phyloP scores from a whole-genome alignment of 805 yeast species.

The Wickerhamomyces pijperi region DNA sequence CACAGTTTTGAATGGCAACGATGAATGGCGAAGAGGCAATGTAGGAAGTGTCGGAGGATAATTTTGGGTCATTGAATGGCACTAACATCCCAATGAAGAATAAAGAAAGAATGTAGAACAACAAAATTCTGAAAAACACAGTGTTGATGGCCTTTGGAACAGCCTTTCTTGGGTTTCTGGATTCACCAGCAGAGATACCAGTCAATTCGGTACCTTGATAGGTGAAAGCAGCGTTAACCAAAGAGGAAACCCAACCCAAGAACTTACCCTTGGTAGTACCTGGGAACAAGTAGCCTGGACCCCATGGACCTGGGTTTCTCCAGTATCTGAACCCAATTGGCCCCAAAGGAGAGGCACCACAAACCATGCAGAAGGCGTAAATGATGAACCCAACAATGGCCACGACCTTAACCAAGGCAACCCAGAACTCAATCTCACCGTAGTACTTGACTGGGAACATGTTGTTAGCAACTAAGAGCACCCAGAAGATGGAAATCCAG shows the following conservation, averaged over 20 bases:
- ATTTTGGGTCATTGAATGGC: constrained; percentile 53
- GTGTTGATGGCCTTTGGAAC: constrained; percentile 66
- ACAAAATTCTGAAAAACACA: constrained; percentile 51
- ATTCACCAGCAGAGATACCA: constrained; percentile 69
- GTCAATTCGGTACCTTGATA: constrained; percentile 72
- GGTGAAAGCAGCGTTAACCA: constrained; percentile 69
- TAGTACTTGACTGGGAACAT: constrained; percentile 58
- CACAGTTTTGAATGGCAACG: constrained; percentile 58
- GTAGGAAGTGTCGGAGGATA: constrained; percentile 25
- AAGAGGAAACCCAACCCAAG: constrained; percentile 58
- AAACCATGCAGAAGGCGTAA: constrained; percentile 58
- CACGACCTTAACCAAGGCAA: constrained; percentile 53
- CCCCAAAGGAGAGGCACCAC: constrained; percentile 62
- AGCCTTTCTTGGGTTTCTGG: constrained; percentile 56
- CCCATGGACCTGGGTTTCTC: constrained; percentile 74
- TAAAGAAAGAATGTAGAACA: constrained; percentile 55
- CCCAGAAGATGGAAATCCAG: constrained; percentile 62
- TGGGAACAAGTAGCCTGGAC: constrained; percentile 45
- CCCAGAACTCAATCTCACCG: constrained; percentile 73
- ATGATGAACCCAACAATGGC: constrained; percentile 65
- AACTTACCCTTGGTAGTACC: constrained; percentile 45
- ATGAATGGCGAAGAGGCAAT: constrained; percentile 60
- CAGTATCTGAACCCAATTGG: constrained; percentile 74
- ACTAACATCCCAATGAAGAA: constrained; percentile 63
- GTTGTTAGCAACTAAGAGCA: constrained; percentile 40